Evolutionary conservation across 148 eudicot species (phyloP), one percentile per base, ranked within the genome.

Genomic region (Arctostaphylos glauca): DNA sequence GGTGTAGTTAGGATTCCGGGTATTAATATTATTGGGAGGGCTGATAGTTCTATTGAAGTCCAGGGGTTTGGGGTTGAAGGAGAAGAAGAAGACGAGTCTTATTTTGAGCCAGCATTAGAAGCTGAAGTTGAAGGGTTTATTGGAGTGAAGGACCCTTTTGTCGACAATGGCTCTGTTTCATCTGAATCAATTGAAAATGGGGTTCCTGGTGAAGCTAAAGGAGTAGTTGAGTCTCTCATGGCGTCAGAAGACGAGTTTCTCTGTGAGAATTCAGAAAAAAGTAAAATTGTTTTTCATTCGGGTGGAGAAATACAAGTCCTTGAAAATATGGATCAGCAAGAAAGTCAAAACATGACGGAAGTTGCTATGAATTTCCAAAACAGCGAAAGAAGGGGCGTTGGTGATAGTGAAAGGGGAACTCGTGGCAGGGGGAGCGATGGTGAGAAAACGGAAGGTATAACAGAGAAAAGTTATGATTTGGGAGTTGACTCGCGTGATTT

Each of bases 1-100:
- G 84, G 86, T 62, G 49, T 74, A 66, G 85, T 47, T 76, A 85
- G 87, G 81, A 59, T 86, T 52, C 84, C 88, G 4, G 82, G 77
- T 81, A 38, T 59, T 59, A 81, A 73, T 64, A 52, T 58, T 79
- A 48, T 71, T 70, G 82, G 58, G 72, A 86, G 80, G 77, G 16
- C 76, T 76, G 62, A 55, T 76, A 80, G 84, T 83, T 70, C 80
- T 62, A 83, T 83, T 21, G 85, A 77, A 79, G 87, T 79, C 71
- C 77, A 77, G 71, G 76, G 79, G 58, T 81, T 67, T 21, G 86
- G 70, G 70, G 81, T 64, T 54, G 86, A 54, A 81, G 90, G 83
- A 47, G 83, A 43, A 21, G 86, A 79, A 49, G 81, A 83, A 13
- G 54, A 58, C 19, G 87, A 76, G 50, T 54, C 55, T 1, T 53